Conservation (phyloP, 176 grass and related monocot genomes). For the Paspalum vaginatum region DNA sequence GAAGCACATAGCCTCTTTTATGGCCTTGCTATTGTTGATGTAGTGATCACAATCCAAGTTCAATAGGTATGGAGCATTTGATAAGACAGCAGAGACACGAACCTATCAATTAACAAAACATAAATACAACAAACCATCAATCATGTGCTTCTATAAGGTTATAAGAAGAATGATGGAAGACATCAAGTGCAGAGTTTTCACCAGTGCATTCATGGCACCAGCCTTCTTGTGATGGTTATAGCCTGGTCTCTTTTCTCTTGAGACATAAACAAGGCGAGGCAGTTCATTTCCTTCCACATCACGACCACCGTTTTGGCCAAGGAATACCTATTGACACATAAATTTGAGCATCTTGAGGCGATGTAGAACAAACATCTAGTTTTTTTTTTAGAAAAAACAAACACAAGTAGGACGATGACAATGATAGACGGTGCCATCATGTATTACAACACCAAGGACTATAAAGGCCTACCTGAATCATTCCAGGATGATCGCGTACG, state of each 20-base stretch:
- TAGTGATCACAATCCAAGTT: conserved; percentile 98
- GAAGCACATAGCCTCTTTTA: conserved; percentile 93
- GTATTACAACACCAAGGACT: conserved; percentile 5
- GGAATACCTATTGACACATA: conserved; percentile 68
- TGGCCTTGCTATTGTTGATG: conserved; percentile 88
- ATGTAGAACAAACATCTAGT: not conserved
- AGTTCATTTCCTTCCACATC: conserved; percentile 89
- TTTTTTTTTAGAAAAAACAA: not conserved
- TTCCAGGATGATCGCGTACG: conserved; percentile 89
- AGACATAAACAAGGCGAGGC: conserved; percentile 88
- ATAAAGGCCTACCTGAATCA: conserved; percentile 76
- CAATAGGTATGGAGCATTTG: conserved; percentile 85
- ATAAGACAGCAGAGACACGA: conserved; percentile 79
- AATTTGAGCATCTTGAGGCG: conserved; percentile 25
- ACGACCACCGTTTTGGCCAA: conserved; percentile 91
- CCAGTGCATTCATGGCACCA: conserved; percentile 95
- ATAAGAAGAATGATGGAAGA: conserved; percentile 25
- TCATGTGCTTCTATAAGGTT: conserved; percentile 20
- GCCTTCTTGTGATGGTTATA: conserved; percentile 96
- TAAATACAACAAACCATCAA: conserved; percentile 8
- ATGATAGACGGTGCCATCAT: not conserved
- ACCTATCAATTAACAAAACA: conserved; percentile 59
- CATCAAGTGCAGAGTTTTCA: conserved; percentile 39
- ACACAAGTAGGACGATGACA: not conserved
- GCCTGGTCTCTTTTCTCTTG: conserved; percentile 94